Base-by-base conservation (phyloP, 164 flowering plant genomes). In the Chimonanthus salicifolius region DNA sequence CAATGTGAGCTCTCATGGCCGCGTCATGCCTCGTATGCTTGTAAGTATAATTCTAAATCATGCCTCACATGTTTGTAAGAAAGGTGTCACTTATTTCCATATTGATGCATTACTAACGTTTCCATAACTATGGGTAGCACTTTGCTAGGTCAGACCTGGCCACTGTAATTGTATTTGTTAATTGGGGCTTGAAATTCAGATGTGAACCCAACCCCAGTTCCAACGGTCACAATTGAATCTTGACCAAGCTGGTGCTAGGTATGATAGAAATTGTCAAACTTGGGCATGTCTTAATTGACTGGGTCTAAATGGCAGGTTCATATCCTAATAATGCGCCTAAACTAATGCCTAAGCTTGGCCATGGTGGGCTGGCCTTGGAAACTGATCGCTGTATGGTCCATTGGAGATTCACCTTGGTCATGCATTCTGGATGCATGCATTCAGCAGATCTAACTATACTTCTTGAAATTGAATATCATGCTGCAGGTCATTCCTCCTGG, bases 11-110 rank as follows among this genome's bases (percentile, higher is more conserved):
- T 94, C 97, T 85, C 82, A 87, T 81, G 99, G 99, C 13, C 90
- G 98, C 79, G 87, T 85, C 87, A 94, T 96, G 99, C 99, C 99
- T 51, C 99, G 97, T 77, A 91, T 92, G 97, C 85, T 83, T 81
- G 98, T 96, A 94, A 90, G 99, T 91, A 49, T 68, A 16, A 45
- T 10, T 66, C 7, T 6, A 20, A 69, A 11, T 54, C 60, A 54
- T 54, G 16, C 16, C 11, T 2, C 4, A 33, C 33, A 33, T 54
- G 2, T 54, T 13, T 54, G 60, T 54, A n/a, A n/a, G 60, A 54
- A 11, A 8, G 11, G 60, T 10, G 60, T 54, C 10, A 13, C 16
- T 51, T 51, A 50, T 13, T 10, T 54, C 3, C n/a, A 9, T 54
- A 54, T 13, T 54, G 4, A 10, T 54, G 4, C 15, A 54, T 5